Evolutionary conservation across 2,329 filamentous ascomycete species (phyloP).

Genomic region (Alternaria conjuncta): DNA sequence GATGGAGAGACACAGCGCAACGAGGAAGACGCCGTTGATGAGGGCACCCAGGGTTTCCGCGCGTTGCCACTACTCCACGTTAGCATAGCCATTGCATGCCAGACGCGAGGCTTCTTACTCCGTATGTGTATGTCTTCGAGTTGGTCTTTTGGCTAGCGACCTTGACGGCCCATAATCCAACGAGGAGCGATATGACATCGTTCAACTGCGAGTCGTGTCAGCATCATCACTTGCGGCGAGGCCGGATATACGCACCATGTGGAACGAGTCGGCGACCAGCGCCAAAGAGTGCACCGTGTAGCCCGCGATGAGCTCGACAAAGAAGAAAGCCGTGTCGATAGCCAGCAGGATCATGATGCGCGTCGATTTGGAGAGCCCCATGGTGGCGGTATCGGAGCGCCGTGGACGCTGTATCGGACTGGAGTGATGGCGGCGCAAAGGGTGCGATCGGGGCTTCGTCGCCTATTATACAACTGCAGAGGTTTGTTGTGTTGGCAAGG

Average conservation of each 20-base stretch:
- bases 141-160: slow-evolving; percentile 79
- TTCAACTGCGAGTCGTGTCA: slow-evolving; percentile 69
- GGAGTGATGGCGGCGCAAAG: not conserved
- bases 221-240: slow-evolving; percentile 5
- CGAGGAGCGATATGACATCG: slow-evolving; percentile 91
- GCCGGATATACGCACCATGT: slow-evolving; percentile 72
- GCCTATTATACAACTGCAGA: not conserved
- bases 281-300: slow-evolving; percentile 90
- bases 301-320: slow-evolving; percentile 82
- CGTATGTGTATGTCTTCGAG: slow-evolving; percentile 94
- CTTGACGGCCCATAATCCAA: slow-evolving; percentile 94
- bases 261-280: slow-evolving; percentile 94
- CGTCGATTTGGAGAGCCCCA: slow-evolving; percentile 91
- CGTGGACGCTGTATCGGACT: not conserved
- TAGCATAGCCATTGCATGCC: slow-evolving; percentile 12
- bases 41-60: slow-evolving; percentile 96
- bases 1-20: slow-evolving; percentile 94
- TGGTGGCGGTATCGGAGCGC: slow-evolving; percentile 48
- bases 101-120: slow-evolving; percentile 64
- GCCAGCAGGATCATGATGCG: slow-evolving; percentile 91
- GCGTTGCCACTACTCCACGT: slow-evolving; percentile 77
- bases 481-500: not conserved
- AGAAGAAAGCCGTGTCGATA: slow-evolving; percentile 89
- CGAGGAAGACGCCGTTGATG: slow-evolving; percentile 96
- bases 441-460: not conserved